Base-by-base conservation (phyloP, 1,284 basidiomycete genomes). In the Leccinum proliferum region DNA sequence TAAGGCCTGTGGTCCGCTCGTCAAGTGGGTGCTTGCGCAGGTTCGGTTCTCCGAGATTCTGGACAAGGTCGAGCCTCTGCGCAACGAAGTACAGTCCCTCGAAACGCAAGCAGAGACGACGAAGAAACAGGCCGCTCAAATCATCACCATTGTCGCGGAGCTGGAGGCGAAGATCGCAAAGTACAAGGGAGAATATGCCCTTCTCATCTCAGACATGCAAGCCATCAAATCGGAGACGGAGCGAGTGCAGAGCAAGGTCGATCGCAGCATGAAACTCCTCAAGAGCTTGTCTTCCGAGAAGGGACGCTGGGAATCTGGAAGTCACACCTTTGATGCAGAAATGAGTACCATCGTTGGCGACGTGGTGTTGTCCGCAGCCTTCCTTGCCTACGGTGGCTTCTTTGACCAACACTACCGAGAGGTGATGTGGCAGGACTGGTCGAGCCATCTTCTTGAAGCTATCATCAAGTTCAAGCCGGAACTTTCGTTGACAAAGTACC, bases 281-380 rank as follows among this genome's bases (percentile, higher is more conserved):
- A 92, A 92, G 71, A 97, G 94, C 76, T 81, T 99, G 69, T 97
- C 94, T 2, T 98, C 96, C 0, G 97, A 99, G 77, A 88, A 94
- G 75, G 83, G 85, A 57, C 89, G 97, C 66, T 99, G 97, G 97
- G 95, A 99, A 75, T 81, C 86, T 11, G 94, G 95, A 48, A 98
- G 96, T 75, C 89, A 90, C 62, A 96, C 95, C 0, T 99, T 99
- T 74, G 97, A 99, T 72, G 88, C 89, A 2, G 96, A 99, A 76
- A 98, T 99, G 95, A 93, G 94, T 73, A 99, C 98, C 46, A 96
- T 99, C 68, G 93, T 96, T 35, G 97, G 97, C 53, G 97, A 99
- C 74, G 95, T 98, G 39, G 80, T 99, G 43, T 83, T 99, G 41
- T 98, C 96, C 34, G 92, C 97, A 0, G 97, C 94, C 1, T 98